Evolutionary conservation across 371 early-diverging fungal species (phyloP).

Genomic region (Apophysomyces trapeziformis): DNA sequence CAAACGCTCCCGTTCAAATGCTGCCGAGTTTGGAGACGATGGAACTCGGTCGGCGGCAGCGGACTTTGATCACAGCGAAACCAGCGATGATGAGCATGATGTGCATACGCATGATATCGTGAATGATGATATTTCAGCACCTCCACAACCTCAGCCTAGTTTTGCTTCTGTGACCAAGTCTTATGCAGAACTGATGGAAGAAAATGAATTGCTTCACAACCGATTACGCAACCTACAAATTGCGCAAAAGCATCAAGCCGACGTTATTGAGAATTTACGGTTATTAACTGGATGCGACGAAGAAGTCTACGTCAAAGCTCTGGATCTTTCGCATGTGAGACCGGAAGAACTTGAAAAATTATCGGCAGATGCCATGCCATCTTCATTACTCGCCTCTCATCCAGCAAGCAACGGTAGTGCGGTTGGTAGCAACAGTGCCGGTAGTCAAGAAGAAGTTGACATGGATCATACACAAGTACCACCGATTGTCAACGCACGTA

Average conservation of each 20-base stretch:
- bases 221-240: constrained; percentile 44
- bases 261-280: constrained; percentile 44
- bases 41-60: constrained; percentile 47
- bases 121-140: constrained; percentile 53
- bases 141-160: constrained; percentile 57
- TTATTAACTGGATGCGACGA: constrained; percentile 42
- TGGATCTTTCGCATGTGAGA: constrained; percentile 36
- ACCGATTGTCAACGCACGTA: constrained; percentile 39
- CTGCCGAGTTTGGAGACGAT: constrained; percentile 59
- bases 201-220: constrained; percentile 48
- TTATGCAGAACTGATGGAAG: constrained; percentile 53
- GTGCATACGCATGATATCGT: constrained; percentile 34
- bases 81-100: constrained; percentile 37
- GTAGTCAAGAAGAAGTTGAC: not conserved
- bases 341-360: constrained; percentile 22
- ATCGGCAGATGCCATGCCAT: not conserved
- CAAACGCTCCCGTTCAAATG: constrained; percentile 49
- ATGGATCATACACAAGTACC: not conserved
- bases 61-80: constrained; percentile 46
- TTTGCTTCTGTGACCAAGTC: constrained; percentile 51
- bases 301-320: constrained; percentile 38
- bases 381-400: not conserved
- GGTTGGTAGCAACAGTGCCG: not conserved
- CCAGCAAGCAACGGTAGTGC: not conserved
- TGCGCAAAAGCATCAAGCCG: constrained; percentile 47